Percentiles rank a stretch among this genome's conserved stretches.
Conservation (phyloP, 129 eudicot species). For the Pulicaria dysenterica region DNA sequence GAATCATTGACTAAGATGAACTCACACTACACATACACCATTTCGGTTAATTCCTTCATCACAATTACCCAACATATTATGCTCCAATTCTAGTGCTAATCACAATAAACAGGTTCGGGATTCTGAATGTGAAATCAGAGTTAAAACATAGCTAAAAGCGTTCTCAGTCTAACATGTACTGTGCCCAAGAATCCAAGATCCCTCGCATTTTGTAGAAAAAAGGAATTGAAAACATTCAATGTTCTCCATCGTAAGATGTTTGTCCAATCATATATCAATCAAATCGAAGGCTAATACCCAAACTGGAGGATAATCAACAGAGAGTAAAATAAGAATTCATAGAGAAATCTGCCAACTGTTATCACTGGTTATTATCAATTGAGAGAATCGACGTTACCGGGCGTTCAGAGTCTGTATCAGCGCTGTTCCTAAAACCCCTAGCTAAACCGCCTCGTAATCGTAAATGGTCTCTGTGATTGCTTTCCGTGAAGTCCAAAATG, state of each 20-base stretch:
- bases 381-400: conserved; percentile 19
- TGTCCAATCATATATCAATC: conserved; percentile 12
- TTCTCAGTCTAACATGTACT: background rate
- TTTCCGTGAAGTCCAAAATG: background rate
- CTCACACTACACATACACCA: too few species aligned
- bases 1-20: too few species aligned
- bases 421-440: conserved; percentile 19
- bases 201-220: too few species aligned
- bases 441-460: background rate
- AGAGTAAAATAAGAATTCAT: background rate
- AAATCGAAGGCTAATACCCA: conserved; percentile 1
- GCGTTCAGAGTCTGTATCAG: conserved; percentile 9
- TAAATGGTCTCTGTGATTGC: background rate
- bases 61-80: background rate
- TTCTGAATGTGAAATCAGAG: background rate
- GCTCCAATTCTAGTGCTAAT: conserved; percentile 12
- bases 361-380: background rate
- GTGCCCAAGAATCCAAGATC: too few species aligned
- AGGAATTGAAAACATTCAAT: background rate
- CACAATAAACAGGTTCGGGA: background rate
- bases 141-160: background rate
- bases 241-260: conserved; percentile 7
- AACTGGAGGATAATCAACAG: conserved; percentile 5
- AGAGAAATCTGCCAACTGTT: background rate
- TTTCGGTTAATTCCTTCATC: background rate